These are phyloP conservation scores for Meripilus lineatus DNA, from an alignment of 1,284 basidiomycete species.

Conservation along the genomic window DNA sequence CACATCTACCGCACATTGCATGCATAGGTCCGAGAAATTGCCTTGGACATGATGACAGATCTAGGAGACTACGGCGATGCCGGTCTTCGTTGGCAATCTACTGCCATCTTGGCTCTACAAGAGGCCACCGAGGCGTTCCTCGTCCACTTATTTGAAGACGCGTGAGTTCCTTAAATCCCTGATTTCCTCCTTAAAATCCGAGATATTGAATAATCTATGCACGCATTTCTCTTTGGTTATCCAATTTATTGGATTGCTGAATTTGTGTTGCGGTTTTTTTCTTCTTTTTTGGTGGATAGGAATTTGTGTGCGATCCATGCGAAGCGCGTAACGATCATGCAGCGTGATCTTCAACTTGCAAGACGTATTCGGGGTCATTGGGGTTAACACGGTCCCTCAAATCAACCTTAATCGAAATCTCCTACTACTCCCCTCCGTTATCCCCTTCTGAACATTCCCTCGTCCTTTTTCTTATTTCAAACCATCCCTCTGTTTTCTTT, in stretches of 20 bases:
- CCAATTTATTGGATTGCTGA: no score
- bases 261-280: no score
- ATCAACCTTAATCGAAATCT: conserved; percentile 13
- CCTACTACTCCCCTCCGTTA: not conserved
- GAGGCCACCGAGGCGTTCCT: conserved; percentile 94
- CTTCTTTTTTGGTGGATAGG: no score
- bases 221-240: no score
- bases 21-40: conserved; percentile 85
- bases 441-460: conserved; percentile 1
- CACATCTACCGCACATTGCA: not conserved
- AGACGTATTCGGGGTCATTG: conserved; percentile 88
- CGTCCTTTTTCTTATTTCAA: not conserved
- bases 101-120: conserved; percentile 86
- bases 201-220: no score
- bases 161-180: conserved; percentile 58
- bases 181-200: no score
- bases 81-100: conserved; percentile 87
- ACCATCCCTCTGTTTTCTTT: not conserved
- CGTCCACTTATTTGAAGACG: conserved; percentile 94
- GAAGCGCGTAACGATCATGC: conserved; percentile 98
- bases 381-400: conserved; percentile 44
- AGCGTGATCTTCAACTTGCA: conserved; percentile 94
- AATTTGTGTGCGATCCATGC: conserved; percentile 98
- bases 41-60: conserved; percentile 79
- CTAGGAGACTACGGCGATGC: conserved; percentile 50